Conservation (phyloP, 2,329 filamentous ascomycete species). For the Zasmidium angulare region DNA sequence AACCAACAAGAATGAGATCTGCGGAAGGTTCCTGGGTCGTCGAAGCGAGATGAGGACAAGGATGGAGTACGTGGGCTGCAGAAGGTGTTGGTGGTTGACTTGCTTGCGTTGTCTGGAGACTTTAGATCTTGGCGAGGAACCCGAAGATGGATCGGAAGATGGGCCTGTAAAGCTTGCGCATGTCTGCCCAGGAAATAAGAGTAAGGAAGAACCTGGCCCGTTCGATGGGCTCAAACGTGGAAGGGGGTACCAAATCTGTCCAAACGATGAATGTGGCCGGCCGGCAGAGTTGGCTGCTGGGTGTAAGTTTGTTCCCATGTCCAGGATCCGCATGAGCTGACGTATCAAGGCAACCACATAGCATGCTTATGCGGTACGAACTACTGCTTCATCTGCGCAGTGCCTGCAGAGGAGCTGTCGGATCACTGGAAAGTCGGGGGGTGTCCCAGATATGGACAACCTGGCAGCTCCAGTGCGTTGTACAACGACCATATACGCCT, state of each 20-base stretch:
- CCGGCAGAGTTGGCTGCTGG: background rate
- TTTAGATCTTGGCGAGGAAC: background rate
- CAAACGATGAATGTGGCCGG: background rate
- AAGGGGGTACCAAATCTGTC: background rate
- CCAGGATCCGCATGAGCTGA: background rate
- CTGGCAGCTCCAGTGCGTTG: background rate
- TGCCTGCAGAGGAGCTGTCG: background rate
- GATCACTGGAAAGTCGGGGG: background rate
- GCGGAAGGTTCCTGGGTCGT: conserved; percentile 10
- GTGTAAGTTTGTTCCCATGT: background rate
- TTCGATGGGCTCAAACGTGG: background rate
- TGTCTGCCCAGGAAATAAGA: background rate
- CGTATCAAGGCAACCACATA: background rate
- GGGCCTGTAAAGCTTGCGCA: background rate
- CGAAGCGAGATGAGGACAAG: background rate
- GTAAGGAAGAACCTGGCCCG: background rate
- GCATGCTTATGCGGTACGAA: background rate
- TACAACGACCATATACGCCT: background rate
- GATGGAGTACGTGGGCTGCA: conserved; percentile 7
- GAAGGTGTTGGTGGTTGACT: background rate
- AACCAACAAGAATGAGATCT: background rate
- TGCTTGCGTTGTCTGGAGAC: background rate
- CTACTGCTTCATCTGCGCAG: conserved; percentile 8
- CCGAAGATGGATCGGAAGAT: background rate
- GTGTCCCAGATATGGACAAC: background rate